Evolutionary conservation across 768 basidiomycete species (phyloP).

Genomic region (Hysterangium stoloniferum): DNA sequence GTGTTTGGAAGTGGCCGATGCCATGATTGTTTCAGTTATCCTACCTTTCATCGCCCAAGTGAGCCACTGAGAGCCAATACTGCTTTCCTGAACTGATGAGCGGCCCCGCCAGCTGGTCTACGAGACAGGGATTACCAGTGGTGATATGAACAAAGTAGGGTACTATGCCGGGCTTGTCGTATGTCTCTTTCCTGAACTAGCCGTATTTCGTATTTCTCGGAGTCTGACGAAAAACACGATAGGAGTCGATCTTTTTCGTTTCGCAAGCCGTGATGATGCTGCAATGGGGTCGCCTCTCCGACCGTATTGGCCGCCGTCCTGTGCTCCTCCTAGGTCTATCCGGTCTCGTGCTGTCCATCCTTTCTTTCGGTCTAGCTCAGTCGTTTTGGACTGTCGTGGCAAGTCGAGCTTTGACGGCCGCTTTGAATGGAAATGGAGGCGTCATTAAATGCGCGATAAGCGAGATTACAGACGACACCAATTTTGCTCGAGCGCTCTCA

Average conservation of each 20-base stretch:
- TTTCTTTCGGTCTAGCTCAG: constrained; percentile 35
- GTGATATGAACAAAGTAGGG: constrained; percentile 56
- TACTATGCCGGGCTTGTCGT: constrained; percentile 62
- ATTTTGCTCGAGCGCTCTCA: constrained; percentile 61
- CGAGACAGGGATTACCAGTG: constrained; percentile 56
- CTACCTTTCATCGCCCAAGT: constrained; percentile 72
- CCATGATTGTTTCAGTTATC: constrained; percentile 68
- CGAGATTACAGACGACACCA: constrained; percentile 61
- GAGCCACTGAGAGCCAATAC: constrained; percentile 13
- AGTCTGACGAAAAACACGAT: too few relatives aligned
- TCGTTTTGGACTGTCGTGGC: constrained; percentile 41
- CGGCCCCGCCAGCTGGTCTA: constrained; percentile 54
- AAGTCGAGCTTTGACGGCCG: constrained; percentile 64
- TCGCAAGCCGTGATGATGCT: constrained; percentile 36
- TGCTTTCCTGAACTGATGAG: background rate
- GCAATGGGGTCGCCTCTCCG: constrained; percentile 38
- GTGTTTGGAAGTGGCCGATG: constrained; percentile 70
- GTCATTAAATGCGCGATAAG: constrained; percentile 66
- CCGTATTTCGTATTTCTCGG: background rate
- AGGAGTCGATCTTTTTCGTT: constrained; percentile 40
- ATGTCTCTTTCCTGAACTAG: constrained; percentile 9
- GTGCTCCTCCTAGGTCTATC: constrained; percentile 36
- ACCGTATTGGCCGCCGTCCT: constrained; percentile 37
- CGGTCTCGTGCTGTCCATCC: constrained; percentile 32
- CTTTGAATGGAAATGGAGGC: constrained; percentile 67